Conservation (phyloP, 192 early-diverging fungal species). For the Coemansia interrupta region DNA sequence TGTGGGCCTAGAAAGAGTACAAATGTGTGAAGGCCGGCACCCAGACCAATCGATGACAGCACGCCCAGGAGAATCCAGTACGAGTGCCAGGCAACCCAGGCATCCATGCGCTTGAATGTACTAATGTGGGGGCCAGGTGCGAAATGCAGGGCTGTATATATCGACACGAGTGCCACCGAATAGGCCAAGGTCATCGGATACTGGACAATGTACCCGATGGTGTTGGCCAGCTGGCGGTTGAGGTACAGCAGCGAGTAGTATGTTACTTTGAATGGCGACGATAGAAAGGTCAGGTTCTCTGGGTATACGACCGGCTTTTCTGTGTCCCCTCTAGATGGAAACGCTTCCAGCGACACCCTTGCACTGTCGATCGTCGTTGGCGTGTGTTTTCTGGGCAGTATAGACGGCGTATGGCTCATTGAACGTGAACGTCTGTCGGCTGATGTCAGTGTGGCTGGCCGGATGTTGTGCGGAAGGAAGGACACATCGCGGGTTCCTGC, state of each 20-base stretch:
- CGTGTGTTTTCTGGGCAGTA: too few species aligned
- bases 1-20: conserved; percentile 89
- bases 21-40: conserved; percentile 93
- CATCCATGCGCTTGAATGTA: conserved; percentile 52
- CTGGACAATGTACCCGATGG: conserved; percentile 26
- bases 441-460: too few species aligned
- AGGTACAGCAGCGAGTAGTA: conserved; percentile 50
- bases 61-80: conserved; percentile 88
- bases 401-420: too few species aligned
- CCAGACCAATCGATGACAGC: conserved; percentile 87
- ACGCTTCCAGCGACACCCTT: neutral
- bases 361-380: neutral
- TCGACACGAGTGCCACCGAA: conserved; percentile 22
- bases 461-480: too few species aligned
- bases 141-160: conserved; percentile 44
- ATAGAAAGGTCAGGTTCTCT: conserved; percentile 40
- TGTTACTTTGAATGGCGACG: conserved; percentile 45
- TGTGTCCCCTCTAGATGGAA: neutral
- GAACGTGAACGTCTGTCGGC: too few species aligned
- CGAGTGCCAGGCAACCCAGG: conserved; percentile 72
- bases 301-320: neutral
- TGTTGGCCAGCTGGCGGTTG: conserved; percentile 13
- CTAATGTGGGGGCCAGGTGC: conserved; percentile 31
- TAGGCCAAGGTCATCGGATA: conserved; percentile 40
- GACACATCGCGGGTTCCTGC: too few species aligned